Base-by-base conservation (phyloP, 805 yeast species). In the Lachancea lanzarotensis region DNA sequence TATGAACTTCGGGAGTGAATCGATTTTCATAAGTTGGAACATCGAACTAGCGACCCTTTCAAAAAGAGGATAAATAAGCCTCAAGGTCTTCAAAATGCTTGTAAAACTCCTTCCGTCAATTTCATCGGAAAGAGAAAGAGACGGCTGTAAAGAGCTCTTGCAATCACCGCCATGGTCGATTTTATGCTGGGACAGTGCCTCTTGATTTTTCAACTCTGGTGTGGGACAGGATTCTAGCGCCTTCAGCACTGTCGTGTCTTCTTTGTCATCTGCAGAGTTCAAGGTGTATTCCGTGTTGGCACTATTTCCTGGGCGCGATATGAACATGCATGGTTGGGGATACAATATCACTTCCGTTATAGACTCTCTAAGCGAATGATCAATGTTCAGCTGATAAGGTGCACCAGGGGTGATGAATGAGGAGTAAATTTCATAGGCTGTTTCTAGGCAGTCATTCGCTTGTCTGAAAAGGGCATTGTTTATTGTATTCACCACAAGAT, bases 1-100 rank as follows among this genome's bases (percentile, higher is more conserved):
- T 31, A 81, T 47, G 52, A 86, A 85, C 58, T 84, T 85, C 2
- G 84, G 84, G 33, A 82, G 70, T 7, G 93, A 83, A 63, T 86
- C 95, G 30, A 62, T 71, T 52, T 82, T 84, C 83, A 86, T 79
- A 62, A 86, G 63, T 35, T 69, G 65, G 52, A 73, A 74, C 41
- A 83, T 71, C 37, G 74, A 74, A 10, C 52, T 42, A n/a, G 71
- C 68, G 6, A 83, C 75, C 17, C 67, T 65, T n/a, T 70, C 71
- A 42, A 76, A 75, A 13, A 76, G 62, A 1, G 73, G 74, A 25
- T 54, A 66, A 10, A 76, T 52, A 29, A 62, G 57, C 31, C 65
- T 63, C 31, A 78, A 48, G 6, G 71, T 51, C 6, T 52, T 53
- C 42, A 75, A 47, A 8, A 72, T 64, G 42, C 42, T 29, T 10